A percentile compares a stretch with the other conserved stretches of the same genome.
phyloP scores from a whole-genome alignment of 805 yeast species.

The Barnettozyma sp. region DNA sequence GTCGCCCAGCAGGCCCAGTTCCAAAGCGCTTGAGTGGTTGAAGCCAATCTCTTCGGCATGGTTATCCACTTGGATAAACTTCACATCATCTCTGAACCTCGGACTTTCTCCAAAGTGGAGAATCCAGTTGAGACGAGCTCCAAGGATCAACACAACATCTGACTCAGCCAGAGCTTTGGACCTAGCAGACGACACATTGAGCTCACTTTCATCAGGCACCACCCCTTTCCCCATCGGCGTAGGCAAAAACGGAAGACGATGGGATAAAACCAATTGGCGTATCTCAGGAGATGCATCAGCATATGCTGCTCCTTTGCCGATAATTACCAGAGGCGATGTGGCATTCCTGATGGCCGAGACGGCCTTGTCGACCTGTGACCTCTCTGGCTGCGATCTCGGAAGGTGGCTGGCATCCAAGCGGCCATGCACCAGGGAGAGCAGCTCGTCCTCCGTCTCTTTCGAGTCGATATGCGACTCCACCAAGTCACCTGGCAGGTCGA shows the following conservation, averaged over 20 bases:
- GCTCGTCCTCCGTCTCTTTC: neutral
- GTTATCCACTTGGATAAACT: constrained; percentile 52
- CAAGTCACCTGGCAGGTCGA: constrained; percentile 59
- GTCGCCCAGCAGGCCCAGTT: constrained; percentile 51
- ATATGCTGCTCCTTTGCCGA: constrained; percentile 64
- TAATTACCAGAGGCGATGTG: constrained; percentile 43
- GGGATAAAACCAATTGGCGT: constrained; percentile 34
- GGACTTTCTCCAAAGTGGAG: constrained; percentile 59
- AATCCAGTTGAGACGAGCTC: constrained; percentile 71
- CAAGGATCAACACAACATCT: constrained; percentile 53
- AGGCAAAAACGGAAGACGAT: constrained; percentile 52
- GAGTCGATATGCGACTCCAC: constrained; percentile 27
- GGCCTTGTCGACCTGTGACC: constrained; percentile 29
- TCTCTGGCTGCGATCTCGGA: constrained; percentile 34
- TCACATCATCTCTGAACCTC: constrained; percentile 38
- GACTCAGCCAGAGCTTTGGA: constrained; percentile 50
- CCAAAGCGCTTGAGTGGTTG: constrained; percentile 30
- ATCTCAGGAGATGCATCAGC: constrained; percentile 35
- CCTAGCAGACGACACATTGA: constrained; percentile 57
- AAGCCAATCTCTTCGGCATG: constrained; percentile 47
- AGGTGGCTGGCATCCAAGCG: constrained; percentile 4
- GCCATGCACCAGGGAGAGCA: constrained; percentile 7
- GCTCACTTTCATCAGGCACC: constrained; percentile 39
- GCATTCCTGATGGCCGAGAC: constrained; percentile 30
- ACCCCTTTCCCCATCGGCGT: constrained; percentile 81